phyloP scores from a whole-genome alignment of 192 early-diverging fungal genomes.

The Linnemannia elongata region DNA sequence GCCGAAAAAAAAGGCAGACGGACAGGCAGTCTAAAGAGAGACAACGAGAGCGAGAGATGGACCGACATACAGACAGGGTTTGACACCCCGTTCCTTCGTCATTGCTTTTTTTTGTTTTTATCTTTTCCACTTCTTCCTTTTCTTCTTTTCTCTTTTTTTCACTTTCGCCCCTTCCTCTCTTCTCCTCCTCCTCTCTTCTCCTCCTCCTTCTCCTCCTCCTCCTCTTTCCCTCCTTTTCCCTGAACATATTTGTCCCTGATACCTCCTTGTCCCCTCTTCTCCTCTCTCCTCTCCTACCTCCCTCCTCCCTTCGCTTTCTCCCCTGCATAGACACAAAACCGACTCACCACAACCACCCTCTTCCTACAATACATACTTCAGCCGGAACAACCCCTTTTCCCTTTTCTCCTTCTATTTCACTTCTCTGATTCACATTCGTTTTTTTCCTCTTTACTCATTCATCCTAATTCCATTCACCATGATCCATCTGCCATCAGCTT shows the following conservation, averaged over 20 bases:
- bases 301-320: not conserved
- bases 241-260: not conserved
- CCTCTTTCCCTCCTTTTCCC: not conserved
- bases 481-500: constrained; percentile 7
- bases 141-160: not conserved
- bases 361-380: not conserved
- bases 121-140: not conserved
- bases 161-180: not conserved
- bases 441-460: not conserved
- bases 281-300: not conserved
- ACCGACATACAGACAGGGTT: not conserved
- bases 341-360: not conserved
- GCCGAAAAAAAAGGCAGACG: not conserved
- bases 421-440: not conserved
- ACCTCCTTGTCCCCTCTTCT: not conserved
- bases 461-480: not conserved
- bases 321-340: not conserved
- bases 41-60: not conserved
- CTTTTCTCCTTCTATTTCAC: not conserved
- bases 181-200: not conserved
- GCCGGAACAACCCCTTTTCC: not conserved
- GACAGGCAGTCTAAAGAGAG: no score
- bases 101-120: not conserved
- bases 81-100: not conserved
- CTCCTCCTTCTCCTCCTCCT: not conserved